These are phyloP conservation scores for Steccherinum ochraceum DNA, from an alignment of 768 basidiomycete species.

Conservation along the genomic window DNA sequence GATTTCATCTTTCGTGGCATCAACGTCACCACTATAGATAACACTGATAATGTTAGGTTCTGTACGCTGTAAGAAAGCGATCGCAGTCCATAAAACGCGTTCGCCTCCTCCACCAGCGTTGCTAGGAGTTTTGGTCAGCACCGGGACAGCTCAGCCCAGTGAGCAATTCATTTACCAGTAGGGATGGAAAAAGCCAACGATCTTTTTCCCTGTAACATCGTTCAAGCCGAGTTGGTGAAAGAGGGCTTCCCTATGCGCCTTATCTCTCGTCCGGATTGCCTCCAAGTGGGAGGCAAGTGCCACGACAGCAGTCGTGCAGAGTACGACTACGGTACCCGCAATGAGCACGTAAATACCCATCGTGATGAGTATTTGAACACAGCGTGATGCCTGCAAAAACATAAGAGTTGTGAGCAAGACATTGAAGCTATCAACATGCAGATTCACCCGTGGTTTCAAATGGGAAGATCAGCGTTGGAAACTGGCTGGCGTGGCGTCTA, in stretches of 20 bases:
- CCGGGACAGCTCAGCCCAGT: too few relatives aligned
- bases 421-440: too few relatives aligned
- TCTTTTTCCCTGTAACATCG: constrained; percentile 16
- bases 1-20: constrained; percentile 75
- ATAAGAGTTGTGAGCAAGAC: too few relatives aligned
- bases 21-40: constrained; percentile 86
- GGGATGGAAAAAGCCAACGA: constrained; percentile 91
- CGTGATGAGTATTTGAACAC: too few relatives aligned
- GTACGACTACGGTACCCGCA: neutral
- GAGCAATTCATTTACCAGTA: constrained; percentile 93
- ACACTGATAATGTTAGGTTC: constrained; percentile 62
- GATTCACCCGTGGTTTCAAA: too few relatives aligned
- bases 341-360: too few relatives aligned
- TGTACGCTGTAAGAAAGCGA: constrained; percentile 65
- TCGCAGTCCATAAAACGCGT: constrained; percentile 90
- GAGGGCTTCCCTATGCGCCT: neutral
- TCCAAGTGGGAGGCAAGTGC: neutral
- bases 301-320: neutral
- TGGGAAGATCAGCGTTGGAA: too few relatives aligned
- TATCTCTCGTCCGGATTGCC: constrained; percentile 1
- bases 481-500: too few relatives aligned
- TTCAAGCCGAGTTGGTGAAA: constrained; percentile 9
- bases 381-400: too few relatives aligned
- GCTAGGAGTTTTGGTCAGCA: constrained; percentile 34
- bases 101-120: constrained; percentile 98